Evolutionary conservation across 108 stramenopile species (phyloP).

Genomic region (Cyclotella baltica): DNA sequence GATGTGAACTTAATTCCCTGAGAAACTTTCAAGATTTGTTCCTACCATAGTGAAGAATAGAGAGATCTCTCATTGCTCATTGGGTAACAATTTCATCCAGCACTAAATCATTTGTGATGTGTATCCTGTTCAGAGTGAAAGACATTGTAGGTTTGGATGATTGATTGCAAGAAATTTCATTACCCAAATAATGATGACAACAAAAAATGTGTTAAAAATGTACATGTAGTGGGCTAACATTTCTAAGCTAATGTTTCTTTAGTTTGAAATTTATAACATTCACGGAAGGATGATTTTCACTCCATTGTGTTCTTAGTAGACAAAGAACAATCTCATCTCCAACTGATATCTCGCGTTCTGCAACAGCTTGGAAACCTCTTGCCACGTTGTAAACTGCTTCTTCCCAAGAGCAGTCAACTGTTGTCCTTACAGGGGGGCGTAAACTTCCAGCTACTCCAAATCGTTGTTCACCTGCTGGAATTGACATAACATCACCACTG

Average conservation of each 20-base stretch:
- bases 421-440: constrained; percentile 41
- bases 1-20: no score
- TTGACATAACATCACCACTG: constrained; percentile 19
- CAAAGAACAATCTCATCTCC: constrained; percentile 84
- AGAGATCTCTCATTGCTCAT: no score
- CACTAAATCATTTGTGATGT: no score
- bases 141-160: no score
- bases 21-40: no score
- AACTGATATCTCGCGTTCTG: constrained; percentile 87
- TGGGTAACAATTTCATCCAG: no score
- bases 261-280: constrained; percentile 18
- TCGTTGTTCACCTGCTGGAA: constrained; percentile 49
- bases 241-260: constrained; percentile 35
- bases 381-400: constrained; percentile 69
- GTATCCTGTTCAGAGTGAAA: no score
- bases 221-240: no score
- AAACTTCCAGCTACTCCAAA: constrained; percentile 51
- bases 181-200: no score
- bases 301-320: constrained; percentile 34
- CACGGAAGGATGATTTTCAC: background rate
- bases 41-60: no score
- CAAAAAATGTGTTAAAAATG: no score
- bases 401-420: constrained; percentile 64
- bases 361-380: constrained; percentile 75
- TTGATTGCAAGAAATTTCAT: no score